These are phyloP conservation scores for Quillaja saponaria DNA, from an alignment of 306 rosid species.

Conservation along the genomic window DNA sequence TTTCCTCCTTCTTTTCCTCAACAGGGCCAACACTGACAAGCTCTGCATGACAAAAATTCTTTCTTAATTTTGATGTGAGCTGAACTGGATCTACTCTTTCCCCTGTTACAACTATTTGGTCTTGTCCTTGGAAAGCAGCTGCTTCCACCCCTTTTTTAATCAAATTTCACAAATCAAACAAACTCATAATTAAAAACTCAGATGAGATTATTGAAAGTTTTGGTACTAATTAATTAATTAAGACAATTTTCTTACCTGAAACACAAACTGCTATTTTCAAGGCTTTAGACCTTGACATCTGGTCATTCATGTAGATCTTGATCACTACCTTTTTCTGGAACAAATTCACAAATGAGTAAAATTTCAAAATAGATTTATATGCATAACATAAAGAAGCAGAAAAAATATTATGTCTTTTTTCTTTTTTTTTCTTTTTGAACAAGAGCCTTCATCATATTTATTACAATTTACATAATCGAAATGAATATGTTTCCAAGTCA, in stretches of 20 bases:
- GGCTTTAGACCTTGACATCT: constrained; percentile 41
- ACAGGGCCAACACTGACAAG: constrained; percentile 35
- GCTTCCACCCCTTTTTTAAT: constrained; percentile 31
- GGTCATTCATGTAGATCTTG: constrained; percentile 34
- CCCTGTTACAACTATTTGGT: constrained; percentile 45
- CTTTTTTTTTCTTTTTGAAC: too few species aligned
- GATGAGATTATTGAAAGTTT: background rate
- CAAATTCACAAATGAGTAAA: background rate
- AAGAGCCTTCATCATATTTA: too few species aligned
- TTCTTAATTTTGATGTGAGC: constrained; percentile 45
- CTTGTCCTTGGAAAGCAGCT: constrained; percentile 31
- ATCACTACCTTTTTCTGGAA: constrained; percentile 61
- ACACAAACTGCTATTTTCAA: constrained; percentile 46
- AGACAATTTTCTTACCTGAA: constrained; percentile 30
- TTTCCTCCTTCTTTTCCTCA: constrained; percentile 27
- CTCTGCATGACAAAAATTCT: constrained; percentile 38
- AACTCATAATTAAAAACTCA: background rate
- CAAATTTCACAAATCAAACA: background rate
- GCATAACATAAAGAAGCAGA: too few species aligned
- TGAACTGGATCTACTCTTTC: constrained; percentile 39
- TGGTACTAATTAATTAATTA: background rate
- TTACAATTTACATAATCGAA: too few species aligned
- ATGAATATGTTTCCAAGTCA: too few species aligned
- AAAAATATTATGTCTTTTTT: too few species aligned
- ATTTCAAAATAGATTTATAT: too few species aligned